A percentile compares a stretch with the other conserved stretches of the same genome.
phyloP scores from a whole-genome alignment of 176 grass and related monocot species.

The Olyra latifolia region DNA sequence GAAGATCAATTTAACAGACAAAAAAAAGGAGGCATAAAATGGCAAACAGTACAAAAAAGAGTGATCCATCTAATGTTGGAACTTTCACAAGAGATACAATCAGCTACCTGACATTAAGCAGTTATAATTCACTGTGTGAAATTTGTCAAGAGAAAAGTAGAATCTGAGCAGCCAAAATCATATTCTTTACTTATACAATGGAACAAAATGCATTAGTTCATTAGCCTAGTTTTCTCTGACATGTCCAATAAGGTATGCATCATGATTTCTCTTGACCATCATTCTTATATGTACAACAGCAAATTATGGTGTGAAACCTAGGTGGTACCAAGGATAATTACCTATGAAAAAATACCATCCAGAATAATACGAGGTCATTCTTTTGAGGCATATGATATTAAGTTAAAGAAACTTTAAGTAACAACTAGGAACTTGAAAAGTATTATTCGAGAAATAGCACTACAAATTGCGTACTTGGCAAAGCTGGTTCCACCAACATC shows the following conservation, averaged over 20 bases:
- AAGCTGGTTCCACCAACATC: constrained; percentile 1
- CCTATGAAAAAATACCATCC: neutral
- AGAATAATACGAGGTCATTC: neutral
- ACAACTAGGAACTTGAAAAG: neutral
- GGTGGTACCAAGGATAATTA: neutral
- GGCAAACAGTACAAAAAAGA: neutral
- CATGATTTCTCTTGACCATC: neutral
- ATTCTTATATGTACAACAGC: neutral
- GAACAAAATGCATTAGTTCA: constrained; percentile 2
- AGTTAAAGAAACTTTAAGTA: neutral
- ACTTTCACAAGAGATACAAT: neutral
- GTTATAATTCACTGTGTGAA: constrained; percentile 10
- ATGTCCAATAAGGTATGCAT: constrained; percentile 17
- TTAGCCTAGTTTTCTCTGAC: neutral
- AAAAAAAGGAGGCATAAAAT: neutral
- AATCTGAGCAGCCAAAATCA: neutral
- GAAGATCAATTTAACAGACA: constrained; percentile 21
- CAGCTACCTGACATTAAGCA: constrained; percentile 5
- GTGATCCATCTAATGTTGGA: neutral
- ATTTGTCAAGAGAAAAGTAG: neutral
- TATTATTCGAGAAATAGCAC: neutral
- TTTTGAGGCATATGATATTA: neutral
- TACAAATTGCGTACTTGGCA: neutral
- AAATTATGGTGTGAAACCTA: constrained; percentile 8
- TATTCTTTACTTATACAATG: neutral